A percentile compares a stretch with the other conserved stretches of the same genome.
These are phyloP conservation scores for Eucalyptus regnans DNA, from an alignment of 345 rosid species.

Conservation along the genomic window DNA sequence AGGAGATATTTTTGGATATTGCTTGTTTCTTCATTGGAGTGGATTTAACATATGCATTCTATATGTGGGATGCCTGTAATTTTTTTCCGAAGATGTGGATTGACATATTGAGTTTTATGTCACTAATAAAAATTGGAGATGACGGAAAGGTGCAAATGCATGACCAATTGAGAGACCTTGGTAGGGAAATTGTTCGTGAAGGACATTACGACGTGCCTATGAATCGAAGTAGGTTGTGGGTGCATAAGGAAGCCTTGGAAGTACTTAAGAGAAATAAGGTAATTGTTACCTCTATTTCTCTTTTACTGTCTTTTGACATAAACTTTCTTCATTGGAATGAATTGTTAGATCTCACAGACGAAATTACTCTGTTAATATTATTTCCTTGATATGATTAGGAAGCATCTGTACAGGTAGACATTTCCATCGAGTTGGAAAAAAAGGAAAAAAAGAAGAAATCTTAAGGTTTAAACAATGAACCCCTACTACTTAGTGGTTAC, in stretches of 20 bases:
- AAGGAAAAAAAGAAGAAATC: background rate
- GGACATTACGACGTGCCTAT: background rate
- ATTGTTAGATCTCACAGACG: no score
- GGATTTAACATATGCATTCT: rapidly evolving
- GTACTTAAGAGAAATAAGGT: background rate
- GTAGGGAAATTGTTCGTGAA: background rate
- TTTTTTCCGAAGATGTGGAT: background rate
- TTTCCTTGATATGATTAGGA: background rate
- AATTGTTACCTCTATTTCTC: rapidly evolving
- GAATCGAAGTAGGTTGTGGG: background rate
- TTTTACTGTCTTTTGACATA: background rate
- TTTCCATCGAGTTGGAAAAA: background rate
- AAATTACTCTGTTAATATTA: background rate
- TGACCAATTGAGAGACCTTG: background rate
- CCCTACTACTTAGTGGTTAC: rapidly evolving
- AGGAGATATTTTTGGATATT: background rate
- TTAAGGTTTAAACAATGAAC: background rate
- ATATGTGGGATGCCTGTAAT: background rate
- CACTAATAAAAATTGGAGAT: background rate
- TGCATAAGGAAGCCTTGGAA: background rate
- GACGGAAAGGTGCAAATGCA: background rate
- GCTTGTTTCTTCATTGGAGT: rapidly evolving
- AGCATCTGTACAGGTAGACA: rapidly evolving
- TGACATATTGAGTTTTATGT: background rate
- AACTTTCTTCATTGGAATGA: no score